Evolutionary conservation across 805 yeast species (phyloP), one percentile per base, ranked within the genome.

Genomic region (Clavispora carvajalis): DNA sequence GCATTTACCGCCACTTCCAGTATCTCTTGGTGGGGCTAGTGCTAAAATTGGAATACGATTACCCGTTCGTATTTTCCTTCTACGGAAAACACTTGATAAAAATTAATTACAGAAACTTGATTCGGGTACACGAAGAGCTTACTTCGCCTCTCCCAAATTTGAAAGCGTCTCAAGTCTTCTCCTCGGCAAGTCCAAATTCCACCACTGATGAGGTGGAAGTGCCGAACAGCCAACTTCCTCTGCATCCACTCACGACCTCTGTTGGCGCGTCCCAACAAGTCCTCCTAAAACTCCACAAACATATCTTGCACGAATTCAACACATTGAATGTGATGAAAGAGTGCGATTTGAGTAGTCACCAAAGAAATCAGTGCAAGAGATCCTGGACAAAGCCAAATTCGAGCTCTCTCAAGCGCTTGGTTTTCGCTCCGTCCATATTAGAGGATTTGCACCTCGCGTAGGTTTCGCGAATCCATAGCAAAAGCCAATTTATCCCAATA

Each of bases 51-150:
- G 71, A 65, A 42, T 38, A 36, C 30, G 36, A 39, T 22, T 59
- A 40, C 36, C 69, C 71, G 1, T 53, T 63, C 22, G 51, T 60
- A 3, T 63, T 64, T 31, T 62, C 68, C 16, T 49, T 50, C 12
- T 50, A 54, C 37, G 67, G 66, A 1, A 45, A 66, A 23, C 52
- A 44, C 16, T 44, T 56, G 21, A 45, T 63, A 17, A 43, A 44
- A 34, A 28, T 46, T n/a, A 60, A 58, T 38, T 56, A 52, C 41
- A 41, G 39, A 17, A 34, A 23, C 23, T 36, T 38, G 18, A 26
- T 41, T 12, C 37, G 39, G 7, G 38, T 39, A 5, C 28, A 37
- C 16, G 29, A 42, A 13, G 31, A 37, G 22, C 33, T 49, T 28
- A 38, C 40, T 30, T 13, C 28, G 9, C 19, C 29, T 13, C 17